Percentiles rank a stretch among this genome's conserved stretches.
These are phyloP conservation scores for Fusarium sp. DNA, from an alignment of 2,329 filamentous ascomycete genomes.

Conservation along the genomic window DNA sequence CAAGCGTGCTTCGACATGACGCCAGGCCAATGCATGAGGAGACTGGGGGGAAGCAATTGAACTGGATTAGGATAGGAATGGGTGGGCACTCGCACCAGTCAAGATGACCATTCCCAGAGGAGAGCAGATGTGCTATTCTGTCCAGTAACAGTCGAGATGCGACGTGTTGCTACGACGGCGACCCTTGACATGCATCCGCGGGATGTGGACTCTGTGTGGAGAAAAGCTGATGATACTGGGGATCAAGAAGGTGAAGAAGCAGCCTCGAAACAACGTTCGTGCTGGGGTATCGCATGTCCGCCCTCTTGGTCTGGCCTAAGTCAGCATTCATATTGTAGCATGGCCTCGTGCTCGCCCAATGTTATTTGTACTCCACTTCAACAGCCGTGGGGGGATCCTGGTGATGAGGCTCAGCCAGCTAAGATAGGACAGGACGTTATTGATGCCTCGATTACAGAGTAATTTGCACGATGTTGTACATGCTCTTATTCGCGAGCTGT, in stretches of 20 bases:
- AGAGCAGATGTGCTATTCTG: conserved; percentile 12
- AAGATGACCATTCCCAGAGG: conserved; percentile 25
- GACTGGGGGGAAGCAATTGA: conserved; percentile 36
- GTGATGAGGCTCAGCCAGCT: conserved; percentile 32
- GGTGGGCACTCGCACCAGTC: conserved; percentile 47
- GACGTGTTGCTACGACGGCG: conserved; percentile 44
- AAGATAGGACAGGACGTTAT: conserved; percentile 26
- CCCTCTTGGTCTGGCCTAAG: conserved; percentile 15
- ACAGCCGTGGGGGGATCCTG: conserved; percentile 14
- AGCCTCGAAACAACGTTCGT: conserved; percentile 31
- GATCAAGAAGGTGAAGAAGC: conserved; percentile 29
- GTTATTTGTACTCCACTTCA: conserved; percentile 22
- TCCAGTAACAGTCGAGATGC: conserved; percentile 41
- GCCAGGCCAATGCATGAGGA: conserved; percentile 43
- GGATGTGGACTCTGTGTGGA: conserved; percentile 41
- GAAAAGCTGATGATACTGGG: conserved; percentile 38
- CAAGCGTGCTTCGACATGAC: conserved; percentile 48
- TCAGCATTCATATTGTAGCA: not conserved
- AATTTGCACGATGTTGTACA: conserved; percentile 20
- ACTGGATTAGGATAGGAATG: conserved; percentile 40
- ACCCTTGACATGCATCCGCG: conserved; percentile 40
- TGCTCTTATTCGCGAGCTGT: not conserved
- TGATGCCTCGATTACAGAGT: conserved; percentile 15
- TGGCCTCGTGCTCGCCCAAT: conserved; percentile 20
- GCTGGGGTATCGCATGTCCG: conserved; percentile 34